Percentiles rank a stretch among this genome's conserved stretches.
Conservation (phyloP, 306 rosid genomes). For the Prosopis cineraria region DNA sequence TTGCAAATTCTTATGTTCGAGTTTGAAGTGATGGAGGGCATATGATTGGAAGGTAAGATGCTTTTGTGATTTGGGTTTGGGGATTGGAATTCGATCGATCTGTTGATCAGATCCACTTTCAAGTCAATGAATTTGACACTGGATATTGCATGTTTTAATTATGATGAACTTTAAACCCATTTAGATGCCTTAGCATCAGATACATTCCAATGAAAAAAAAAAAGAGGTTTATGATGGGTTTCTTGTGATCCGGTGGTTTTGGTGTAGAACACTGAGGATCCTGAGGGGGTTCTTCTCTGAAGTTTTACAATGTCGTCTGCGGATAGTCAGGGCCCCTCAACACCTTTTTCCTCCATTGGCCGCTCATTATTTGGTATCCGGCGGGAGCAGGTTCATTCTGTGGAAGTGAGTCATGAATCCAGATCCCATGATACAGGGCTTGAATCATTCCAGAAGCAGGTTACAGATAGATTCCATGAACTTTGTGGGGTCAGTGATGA, state of each 20-base stretch:
- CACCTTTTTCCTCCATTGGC: conserved; percentile 57
- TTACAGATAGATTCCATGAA: conserved; percentile 55
- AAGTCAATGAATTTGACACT: conserved; percentile 18
- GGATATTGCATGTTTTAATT: conserved; percentile 19
- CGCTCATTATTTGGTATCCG: conserved; percentile 64
- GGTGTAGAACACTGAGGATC: conserved; percentile 26
- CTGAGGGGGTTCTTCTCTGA: conserved; percentile 27
- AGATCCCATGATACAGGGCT: conserved; percentile 57
- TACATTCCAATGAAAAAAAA: conserved; percentile 22
- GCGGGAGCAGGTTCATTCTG: conserved; percentile 68
- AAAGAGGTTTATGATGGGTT: conserved; percentile 45
- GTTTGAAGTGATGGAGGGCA: conserved; percentile 4
- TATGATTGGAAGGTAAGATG: conserved; percentile 29
- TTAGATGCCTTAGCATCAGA: conserved; percentile 29
- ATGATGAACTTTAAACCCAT: conserved; percentile 15
- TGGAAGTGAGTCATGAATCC: conserved; percentile 55
- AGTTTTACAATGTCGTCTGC: conserved; percentile 56
- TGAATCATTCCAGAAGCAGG: conserved; percentile 60
- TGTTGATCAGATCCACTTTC: conserved; percentile 29
- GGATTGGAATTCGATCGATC: conserved; percentile 34
- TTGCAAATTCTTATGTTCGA: conserved; percentile 10
- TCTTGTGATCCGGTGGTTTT: conserved; percentile 40
- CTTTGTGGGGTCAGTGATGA: conserved; percentile 57
- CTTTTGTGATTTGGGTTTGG: conserved; percentile 39
- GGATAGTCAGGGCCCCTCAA: conserved; percentile 57